Conservation (phyloP, 352 stramenopile genomes). For the Phytophthora boehmeriae region DNA sequence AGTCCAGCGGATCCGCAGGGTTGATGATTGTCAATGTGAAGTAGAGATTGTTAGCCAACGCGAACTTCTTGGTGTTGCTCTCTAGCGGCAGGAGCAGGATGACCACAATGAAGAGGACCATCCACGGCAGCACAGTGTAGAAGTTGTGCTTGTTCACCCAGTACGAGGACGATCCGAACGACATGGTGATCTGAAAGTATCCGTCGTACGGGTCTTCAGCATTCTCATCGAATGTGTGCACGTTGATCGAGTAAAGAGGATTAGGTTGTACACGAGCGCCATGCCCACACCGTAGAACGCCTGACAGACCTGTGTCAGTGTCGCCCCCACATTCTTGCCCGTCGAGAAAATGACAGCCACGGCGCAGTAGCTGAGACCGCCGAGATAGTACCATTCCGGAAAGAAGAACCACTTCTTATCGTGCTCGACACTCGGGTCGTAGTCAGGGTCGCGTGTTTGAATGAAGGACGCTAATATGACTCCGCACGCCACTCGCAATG, state of each 20-base stretch:
- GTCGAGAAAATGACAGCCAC: constrained; percentile 77
- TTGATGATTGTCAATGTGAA: constrained; percentile 84
- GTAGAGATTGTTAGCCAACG: constrained; percentile 83
- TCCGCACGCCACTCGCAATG: constrained; percentile 57
- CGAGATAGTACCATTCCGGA: constrained; percentile 61
- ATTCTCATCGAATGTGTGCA: constrained; percentile 45
- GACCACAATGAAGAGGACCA: constrained; percentile 74
- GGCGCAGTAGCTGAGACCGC: constrained; percentile 75
- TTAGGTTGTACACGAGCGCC: constrained; percentile 79
- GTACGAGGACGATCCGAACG: constrained; percentile 66
- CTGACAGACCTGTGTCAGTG: constrained; percentile 71
- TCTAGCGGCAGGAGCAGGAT: constrained; percentile 70
- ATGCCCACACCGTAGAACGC: constrained; percentile 81
- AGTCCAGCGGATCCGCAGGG: constrained; percentile 57
- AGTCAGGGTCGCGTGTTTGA: constrained; percentile 49
- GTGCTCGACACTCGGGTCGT: constrained; percentile 31
- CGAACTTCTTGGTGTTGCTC: constrained; percentile 89
- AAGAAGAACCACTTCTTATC: constrained; percentile 68
- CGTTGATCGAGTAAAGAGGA: constrained; percentile 54
- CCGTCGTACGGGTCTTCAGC: constrained; percentile 41
- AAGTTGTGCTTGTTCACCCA: constrained; percentile 81
- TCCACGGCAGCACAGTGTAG: constrained; percentile 70
- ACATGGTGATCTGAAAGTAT: constrained; percentile 66
- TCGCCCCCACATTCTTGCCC: constrained; percentile 73
- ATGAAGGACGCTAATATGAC: constrained; percentile 67